Base-by-base conservation (phyloP, 1,139 yeast species). In the Debaryomycetaceae sp. region DNA sequence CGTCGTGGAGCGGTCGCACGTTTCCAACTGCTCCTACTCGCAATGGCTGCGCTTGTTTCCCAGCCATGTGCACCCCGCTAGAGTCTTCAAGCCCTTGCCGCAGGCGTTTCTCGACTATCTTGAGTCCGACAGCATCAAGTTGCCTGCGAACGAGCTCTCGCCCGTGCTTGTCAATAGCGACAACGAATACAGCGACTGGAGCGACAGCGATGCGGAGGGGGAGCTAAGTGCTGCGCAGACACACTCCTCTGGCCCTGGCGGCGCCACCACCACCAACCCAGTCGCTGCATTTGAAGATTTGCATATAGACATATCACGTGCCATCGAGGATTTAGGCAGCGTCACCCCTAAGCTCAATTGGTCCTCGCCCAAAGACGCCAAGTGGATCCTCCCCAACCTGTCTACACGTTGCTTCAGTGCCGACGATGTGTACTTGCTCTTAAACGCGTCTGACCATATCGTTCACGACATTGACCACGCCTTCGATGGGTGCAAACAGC, bases 361-460 rank as follows among this genome's bases (percentile, higher is more conserved):
- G 98, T 85, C 96, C 1, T 83, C 96, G 1, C 98, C 99, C 1
- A 82, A 80, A 46, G 99, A 91, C 56, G 86, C 97, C 5, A 72
- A 78, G 1, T 91, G 98, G 98, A 89, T 91, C 19, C 61, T 84
- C 48, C 72, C 93, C 2, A 80, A 83, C 22, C 83, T 84, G 44
- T 70, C 84, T 4, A 72, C 83, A 66, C 71, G 75, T 46, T 88
- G 97, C 48, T 66, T 59, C 11, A 68, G 67, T 21, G 76, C 82
- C 0, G 71, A 79, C 25, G 99, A 91, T 42, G 58, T 91, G 0
- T 89, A 88, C 42, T 55, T 91, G 34, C 58, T 91, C 11, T 56
- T 93, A 32, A 91, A 91, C 45, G 78, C 95, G 1, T 86, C 96
- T 0, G 88, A 85, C 45, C 93, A 88, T 49, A 72, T 89, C 13